Evolutionary conservation across 169 alveolate genomes (phyloP), one percentile per base, ranked within the genome.

Genomic region (Babesia bigemina): DNA sequence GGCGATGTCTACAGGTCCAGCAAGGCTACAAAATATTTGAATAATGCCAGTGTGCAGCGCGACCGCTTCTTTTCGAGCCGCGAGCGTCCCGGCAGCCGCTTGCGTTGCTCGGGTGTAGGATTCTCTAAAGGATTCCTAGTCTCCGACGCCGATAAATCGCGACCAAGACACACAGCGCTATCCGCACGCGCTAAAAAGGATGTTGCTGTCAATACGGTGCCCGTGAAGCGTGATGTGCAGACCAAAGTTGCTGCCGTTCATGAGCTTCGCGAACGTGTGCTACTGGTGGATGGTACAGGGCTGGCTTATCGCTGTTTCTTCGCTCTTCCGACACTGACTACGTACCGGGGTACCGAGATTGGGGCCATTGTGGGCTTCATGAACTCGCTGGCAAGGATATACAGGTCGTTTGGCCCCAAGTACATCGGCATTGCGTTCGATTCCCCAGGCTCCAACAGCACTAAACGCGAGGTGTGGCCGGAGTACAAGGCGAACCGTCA

Each of bases 211-310:
- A 3, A 2, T 10, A 2, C 14, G 14, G 61, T 17, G 17, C 17
- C 61, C 11, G 42, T 9, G 28, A 11, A 11, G 21, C 28, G 14
- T 14, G 36, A 17, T 53, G 61, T 53, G 61, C 61, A 53, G 36
- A 17, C 36, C 17, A 53, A 53, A 53, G 28, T 11, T 53, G 61
- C 61, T 21, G 33, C 42, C 61, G 21, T 11, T 11, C 14, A 26
- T 8, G 24, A 29, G 12, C 58, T 67, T 19, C 84, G 76, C 11
- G 86, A 83, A 12, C 26, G 78, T 6, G 86, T 90, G 33, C 78
- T 90, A 48, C 79, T 90, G 33, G 84, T 90, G 22, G 94, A 90
- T 71, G 94, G 91, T 24, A 86, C 92, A 0, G 91, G 92, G 16
- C 74, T 90, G 58, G 89, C 91, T 16, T 90, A 83, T 69, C 76